Percentiles rank a stretch among this genome's conserved stretches.
phyloP scores from a whole-genome alignment of 805 yeast genomes.

The Cyberlindnera subsufficiens region DNA sequence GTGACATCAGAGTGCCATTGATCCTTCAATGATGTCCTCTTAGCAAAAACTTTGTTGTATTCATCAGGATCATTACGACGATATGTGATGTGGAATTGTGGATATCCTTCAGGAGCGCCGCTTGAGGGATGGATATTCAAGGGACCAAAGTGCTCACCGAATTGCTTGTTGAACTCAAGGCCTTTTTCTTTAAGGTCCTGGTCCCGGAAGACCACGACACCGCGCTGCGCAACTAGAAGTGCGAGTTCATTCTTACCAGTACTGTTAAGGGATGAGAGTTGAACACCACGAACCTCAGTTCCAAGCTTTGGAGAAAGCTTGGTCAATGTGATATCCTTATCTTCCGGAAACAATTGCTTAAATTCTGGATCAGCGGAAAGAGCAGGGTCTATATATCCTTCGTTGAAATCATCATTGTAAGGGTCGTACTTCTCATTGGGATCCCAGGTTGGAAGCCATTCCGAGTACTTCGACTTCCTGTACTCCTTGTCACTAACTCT shows the following conservation, averaged over 20 bases:
- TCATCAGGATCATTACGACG: conserved; percentile 36
- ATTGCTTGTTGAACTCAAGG: conserved; percentile 41
- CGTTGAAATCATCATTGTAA: conserved; percentile 46
- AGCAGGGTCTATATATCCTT: conserved; percentile 49
- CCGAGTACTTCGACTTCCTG: conserved; percentile 37
- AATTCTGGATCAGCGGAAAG: conserved; percentile 54
- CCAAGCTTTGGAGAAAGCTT: conserved; percentile 69
- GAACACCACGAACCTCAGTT: conserved; percentile 54
- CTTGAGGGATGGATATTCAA: conserved; percentile 71
- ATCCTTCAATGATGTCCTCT: conserved; percentile 19
- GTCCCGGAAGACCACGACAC: conserved; percentile 60
- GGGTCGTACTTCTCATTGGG: conserved; percentile 48
- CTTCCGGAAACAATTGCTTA: conserved; percentile 41
- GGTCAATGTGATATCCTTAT: conserved; percentile 22
- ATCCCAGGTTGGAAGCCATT: conserved; percentile 65
- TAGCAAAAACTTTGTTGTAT: conserved; percentile 24
- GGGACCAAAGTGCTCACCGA: conserved; percentile 62
- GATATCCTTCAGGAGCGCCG: conserved; percentile 56
- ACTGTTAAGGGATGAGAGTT: conserved; percentile 46
- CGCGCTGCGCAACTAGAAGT: conserved; percentile 59
- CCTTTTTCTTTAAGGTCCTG: conserved; percentile 60
- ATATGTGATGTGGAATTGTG: conserved; percentile 59
- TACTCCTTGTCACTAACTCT: conserved; percentile 37
- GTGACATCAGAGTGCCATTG: conserved; percentile 72
- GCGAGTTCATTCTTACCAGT: conserved; percentile 67